Evolutionary conservation across 2,329 filamentous ascomycete genomes (phyloP), one percentile per base, ranked within the genome.

Genomic region (Monilinia laxa): DNA sequence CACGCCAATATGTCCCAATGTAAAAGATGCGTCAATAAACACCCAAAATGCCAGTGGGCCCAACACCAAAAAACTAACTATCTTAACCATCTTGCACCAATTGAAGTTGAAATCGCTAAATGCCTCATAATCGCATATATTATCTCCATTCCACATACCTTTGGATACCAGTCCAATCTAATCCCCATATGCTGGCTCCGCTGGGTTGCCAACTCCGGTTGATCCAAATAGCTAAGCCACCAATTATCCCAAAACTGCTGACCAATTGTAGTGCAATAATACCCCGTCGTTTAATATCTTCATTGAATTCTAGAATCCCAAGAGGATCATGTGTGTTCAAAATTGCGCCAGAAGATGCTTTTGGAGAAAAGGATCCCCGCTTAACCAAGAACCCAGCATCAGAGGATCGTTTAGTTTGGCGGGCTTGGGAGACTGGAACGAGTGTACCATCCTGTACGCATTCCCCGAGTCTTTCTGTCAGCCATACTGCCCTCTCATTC

Each of bases 211-310:
- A 65, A 53, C 53, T 65, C 16, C 64, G 42, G 16, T 65, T 65
- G 62, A 89, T 75, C 85, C 86, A 91, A 59, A 90, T 81, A 28
- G 87, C 85, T 47, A 94, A 76, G 18, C 90, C 91, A 4, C 92
- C 90, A 3, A 96, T 76, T 38, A 95, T 80, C 0, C 92, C 88
- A 64, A 93, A 81, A 62, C 90, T 87, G 18, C 92, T 90, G 28
- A 93, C 78, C 7, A 96, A 80, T 75, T 93, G 90, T 49, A 96
- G 79, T 0, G 90, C 84, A 57, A 90, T 77, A 80, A 88, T 88
- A 0, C 90, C 85, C 56, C 83, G 84, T 55, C 83, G 82, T 71
- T 84, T 87, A 51, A 96, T 74, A 47, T 87, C 84, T 25, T 90
- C 86, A 3, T 86, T 85, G 70, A 93, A 84, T 69, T 88, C 83